Evolutionary conservation across 306 rosid genomes (phyloP), one percentile per base, ranked within the genome.

Genomic region (Begonia peltatifolia): DNA sequence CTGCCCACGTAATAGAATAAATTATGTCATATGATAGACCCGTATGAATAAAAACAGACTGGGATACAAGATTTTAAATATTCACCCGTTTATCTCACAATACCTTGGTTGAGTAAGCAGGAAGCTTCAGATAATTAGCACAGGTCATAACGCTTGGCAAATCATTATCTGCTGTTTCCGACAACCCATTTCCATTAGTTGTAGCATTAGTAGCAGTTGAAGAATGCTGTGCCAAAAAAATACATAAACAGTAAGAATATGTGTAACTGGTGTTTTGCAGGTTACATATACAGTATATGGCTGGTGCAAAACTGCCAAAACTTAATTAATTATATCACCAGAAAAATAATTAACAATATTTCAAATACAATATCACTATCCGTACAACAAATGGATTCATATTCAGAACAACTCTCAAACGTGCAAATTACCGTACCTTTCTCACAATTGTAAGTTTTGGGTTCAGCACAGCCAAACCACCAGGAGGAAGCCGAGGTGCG

Each of bases 111-210:
- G 99, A 92, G 71, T 92, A 92, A 9, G 99, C 96, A 73, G 99
- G 99, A 57, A 92, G 99, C 74, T 92, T 92, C 64, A 92, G 73
- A 78, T 92, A 92, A 79, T 92, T 92, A 51, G 99, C 99, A 66
- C 99, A 92, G 2, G 99, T 92, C 99, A 92, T 92, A 54, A 92
- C 99, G 77, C 99, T 92, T 0, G 99, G 99, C 79, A 92, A 66
- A 66, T 92, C 99, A 54, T 92, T 96, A 64, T 92, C 99, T 12
- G 95, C 93, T 46, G 80, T 63, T 63, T 92, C 99, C 13, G 81
- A 67, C 59, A 82, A 76, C 51, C 93, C 99, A 6, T 72, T 81
- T 47, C 87, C 96, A 53, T 82, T 83, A 12, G 82, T 18, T 11
- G 92, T 72, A n/a, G 81, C 58, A 67, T 81, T 83, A 41, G 58